phyloP scores from a whole-genome alignment of 148 eudicot genomes.

The Diospyros kaki region DNA sequence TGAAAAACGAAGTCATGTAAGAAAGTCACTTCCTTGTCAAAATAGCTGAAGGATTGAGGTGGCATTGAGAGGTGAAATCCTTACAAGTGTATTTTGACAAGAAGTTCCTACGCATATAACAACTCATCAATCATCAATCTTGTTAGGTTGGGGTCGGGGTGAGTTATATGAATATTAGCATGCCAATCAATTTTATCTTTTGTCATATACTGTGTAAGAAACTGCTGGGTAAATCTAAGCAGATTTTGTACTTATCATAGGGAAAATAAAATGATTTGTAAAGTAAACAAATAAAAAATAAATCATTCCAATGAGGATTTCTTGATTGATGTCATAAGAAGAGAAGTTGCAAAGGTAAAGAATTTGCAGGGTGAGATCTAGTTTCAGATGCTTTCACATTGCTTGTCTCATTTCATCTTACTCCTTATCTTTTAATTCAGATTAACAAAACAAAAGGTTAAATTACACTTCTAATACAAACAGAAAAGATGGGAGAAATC shows the following conservation, averaged over 20 bases:
- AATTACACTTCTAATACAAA: background rate
- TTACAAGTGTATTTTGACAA: background rate
- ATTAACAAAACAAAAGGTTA: background rate
- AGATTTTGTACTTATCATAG: background rate
- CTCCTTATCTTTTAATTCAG: background rate
- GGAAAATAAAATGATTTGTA: constrained; percentile 4
- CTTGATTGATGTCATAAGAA: background rate
- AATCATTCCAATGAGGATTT: too few relatives aligned
- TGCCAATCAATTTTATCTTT: too few relatives aligned
- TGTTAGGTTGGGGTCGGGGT: too few relatives aligned
- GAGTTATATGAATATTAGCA: too few relatives aligned
- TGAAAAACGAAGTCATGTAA: background rate
- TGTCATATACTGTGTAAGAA: background rate
- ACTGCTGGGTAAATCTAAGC: background rate
- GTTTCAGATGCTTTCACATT: background rate
- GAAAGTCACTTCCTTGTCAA: background rate
- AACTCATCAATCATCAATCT: too few relatives aligned
- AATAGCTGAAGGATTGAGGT: background rate
- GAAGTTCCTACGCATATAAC: too few relatives aligned
- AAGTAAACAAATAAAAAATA: background rate
- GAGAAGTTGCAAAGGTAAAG: background rate
- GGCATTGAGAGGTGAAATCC: background rate
- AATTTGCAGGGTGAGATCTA: background rate
- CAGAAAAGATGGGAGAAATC: background rate
- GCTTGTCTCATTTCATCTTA: background rate